Evolutionary conservation across 345 rosid genomes (phyloP).

Genomic region (Adansonia digitata): DNA sequence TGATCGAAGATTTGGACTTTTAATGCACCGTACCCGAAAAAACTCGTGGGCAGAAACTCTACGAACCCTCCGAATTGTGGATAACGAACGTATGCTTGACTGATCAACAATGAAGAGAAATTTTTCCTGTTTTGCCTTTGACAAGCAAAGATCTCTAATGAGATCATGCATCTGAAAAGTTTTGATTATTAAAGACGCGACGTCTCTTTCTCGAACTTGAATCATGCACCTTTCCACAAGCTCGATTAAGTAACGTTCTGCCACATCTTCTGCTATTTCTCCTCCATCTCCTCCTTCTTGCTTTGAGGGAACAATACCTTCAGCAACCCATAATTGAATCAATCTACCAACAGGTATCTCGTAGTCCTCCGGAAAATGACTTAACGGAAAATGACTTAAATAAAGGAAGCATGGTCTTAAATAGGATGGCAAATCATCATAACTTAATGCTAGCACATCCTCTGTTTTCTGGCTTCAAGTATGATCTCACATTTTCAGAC

Average conservation of each 20-base stretch:
- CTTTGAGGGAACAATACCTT: conserved; percentile 19
- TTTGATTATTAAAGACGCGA: not conserved
- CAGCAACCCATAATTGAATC: conserved; percentile 40
- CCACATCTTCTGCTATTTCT: not conserved
- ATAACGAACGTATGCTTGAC: not conserved
- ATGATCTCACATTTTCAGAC: not conserved
- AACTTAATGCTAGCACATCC: conserved; percentile 23
- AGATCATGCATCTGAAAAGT: conserved; percentile 9
- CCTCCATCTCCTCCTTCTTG: not conserved
- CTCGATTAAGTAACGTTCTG: not conserved
- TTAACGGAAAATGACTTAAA: conserved; percentile 24
- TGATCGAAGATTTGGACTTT: not conserved
- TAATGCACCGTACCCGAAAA: not conserved
- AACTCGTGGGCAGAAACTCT: not conserved
- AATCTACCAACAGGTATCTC: conserved; percentile 20
- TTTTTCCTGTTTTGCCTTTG: conserved; percentile 13
- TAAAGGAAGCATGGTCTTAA: conserved; percentile 33
- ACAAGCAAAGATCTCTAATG: conserved; percentile 23
- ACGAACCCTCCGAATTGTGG: not conserved
- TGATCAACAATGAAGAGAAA: not conserved
- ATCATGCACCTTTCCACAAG: not conserved
- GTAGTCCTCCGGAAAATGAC: conserved; percentile 26
- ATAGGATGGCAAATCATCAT: conserved; percentile 28
- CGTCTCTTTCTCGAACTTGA: not conserved
- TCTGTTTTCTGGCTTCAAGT: conserved; percentile 1